These are phyloP conservation scores for Setomelanomma holmii DNA, from an alignment of 2,329 filamentous ascomycete genomes.

Conservation along the genomic window DNA sequence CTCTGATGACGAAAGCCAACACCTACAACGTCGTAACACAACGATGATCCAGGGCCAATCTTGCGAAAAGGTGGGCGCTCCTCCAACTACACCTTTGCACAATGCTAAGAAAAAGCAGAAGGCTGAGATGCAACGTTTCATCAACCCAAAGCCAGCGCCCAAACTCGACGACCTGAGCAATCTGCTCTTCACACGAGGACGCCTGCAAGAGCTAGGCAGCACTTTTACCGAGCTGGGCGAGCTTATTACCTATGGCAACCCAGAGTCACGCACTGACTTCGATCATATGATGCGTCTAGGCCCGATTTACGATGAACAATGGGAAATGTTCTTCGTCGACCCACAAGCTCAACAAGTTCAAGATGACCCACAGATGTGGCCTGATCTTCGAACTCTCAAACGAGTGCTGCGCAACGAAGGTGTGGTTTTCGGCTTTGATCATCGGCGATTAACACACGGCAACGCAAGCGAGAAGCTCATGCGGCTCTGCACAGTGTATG, in stretches of 20 bases:
- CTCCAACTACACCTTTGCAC: not conserved
- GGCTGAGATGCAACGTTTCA: not conserved
- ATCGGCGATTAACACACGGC: slow-evolving; percentile 8
- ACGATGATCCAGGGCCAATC: not conserved
- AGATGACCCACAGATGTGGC: slow-evolving; percentile 1
- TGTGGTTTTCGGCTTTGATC: slow-evolving; percentile 5
- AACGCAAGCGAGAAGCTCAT: not conserved
- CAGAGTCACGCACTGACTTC: slow-evolving; percentile 4
- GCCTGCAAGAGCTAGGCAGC: slow-evolving; percentile 13
- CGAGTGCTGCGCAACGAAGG: slow-evolving; percentile 14
- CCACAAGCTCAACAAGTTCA: not conserved
- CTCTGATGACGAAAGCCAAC: not conserved
- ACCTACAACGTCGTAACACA: not conserved
- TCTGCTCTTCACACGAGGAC: slow-evolving; percentile 6
- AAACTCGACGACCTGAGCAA: slow-evolving; percentile 1
- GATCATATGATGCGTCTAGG: slow-evolving; percentile 15
- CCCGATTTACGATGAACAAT: slow-evolving; percentile 13
- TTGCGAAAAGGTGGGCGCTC: not conserved
- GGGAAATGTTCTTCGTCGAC: slow-evolving; percentile 7
- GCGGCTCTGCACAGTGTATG: slow-evolving; percentile 7
- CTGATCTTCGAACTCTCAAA: slow-evolving; percentile 6
- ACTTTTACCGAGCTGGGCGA: slow-evolving; percentile 11
- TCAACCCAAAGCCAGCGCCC: not conserved
- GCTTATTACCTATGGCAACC: slow-evolving; percentile 14
- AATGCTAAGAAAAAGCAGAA: not conserved